Evolutionary conservation across 768 basidiomycete genomes (phyloP).

Genomic region (Tricholoma sp.): DNA sequence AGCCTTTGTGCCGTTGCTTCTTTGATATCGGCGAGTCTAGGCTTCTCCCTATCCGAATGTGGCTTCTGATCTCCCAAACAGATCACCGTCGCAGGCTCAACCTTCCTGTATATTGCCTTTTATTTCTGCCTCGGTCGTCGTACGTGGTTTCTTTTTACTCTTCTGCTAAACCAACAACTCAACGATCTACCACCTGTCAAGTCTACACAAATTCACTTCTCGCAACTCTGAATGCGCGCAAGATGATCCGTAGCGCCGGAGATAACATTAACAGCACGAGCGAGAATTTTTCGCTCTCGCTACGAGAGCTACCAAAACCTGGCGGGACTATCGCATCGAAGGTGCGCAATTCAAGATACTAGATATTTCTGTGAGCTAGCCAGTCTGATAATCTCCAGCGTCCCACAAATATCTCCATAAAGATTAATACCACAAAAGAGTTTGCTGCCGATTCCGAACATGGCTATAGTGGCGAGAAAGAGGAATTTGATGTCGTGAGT

Average conservation of each 20-base stretch:
- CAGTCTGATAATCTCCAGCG: constrained; percentile 20
- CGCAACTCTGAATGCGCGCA: constrained; percentile 53
- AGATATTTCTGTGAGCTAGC: not conserved
- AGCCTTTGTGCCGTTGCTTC: constrained; percentile 54
- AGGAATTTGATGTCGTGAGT: constrained; percentile 14
- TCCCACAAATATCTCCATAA: constrained; percentile 46
- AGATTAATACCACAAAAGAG: constrained; percentile 51
- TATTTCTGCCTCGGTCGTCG: constrained; percentile 57
- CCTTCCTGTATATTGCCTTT: constrained; percentile 55
- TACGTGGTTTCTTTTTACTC: constrained; percentile 25
- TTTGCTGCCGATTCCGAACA: constrained; percentile 37
- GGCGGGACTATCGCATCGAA: constrained; percentile 22
- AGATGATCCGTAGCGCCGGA: constrained; percentile 36
- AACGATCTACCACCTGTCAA: constrained; percentile 16
- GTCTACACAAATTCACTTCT: constrained; percentile 61
- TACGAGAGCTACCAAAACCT: constrained; percentile 33
- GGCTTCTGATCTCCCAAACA: constrained; percentile 15
- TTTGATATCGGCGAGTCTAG: constrained; percentile 39
- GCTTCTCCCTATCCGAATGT: not conserved
- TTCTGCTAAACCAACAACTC: not conserved
- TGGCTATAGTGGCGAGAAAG: constrained; percentile 22
- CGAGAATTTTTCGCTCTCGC: constrained; percentile 34
- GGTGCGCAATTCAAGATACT: constrained; percentile 15
- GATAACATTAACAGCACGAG: constrained; percentile 37
- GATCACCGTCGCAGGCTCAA: constrained; percentile 42